Evolutionary conservation across 2,329 filamentous ascomycete species (phyloP), one percentile per base, ranked within the genome.

Genomic region (Cladosporium oxysporum): DNA sequence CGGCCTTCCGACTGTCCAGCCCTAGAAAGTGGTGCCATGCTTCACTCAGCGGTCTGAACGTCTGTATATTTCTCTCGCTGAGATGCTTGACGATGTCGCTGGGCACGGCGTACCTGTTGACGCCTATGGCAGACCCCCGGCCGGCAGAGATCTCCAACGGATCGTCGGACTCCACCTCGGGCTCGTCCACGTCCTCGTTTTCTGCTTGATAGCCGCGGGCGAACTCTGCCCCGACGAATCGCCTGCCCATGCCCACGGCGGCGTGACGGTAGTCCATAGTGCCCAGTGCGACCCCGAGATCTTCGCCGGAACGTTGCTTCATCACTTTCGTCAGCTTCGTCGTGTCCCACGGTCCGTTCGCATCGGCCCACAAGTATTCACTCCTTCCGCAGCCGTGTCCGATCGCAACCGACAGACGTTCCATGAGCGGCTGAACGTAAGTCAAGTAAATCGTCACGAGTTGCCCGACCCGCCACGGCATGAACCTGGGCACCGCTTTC

Each of bases 11-110:
- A 58, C 61, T 65, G 37, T 37, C 65, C 5, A 67, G 57, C 57
- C 65, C 65, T 11, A 68, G 35, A 35, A 68, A 68, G 26, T 28
- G 5, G 49, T 66, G 58, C 64, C 33, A 66, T 31, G 33, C 16
- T 21, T 60, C 26, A n/a, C 66, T 65, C 37, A 71, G 66, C 66
- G 64, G 58, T 53, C 63, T 47, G 63, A 73, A 72, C 49, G 65
- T 65, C 8, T 73, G 28, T 28, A 73, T 71, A 6, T 47, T 69
- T 11, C 65, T 64, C 37, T 62, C 53, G 59, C 69, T 73, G 7
- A 73, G 66, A 69, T 73, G 62, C 68, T 72, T 70, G 1, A 73
- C 35, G 53, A 72, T 69, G 50, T 73, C 62, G 14, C 69, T 66
- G 12, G 63, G 67, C 35, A 72, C 65, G 52, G 66, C 68, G 55